phyloP scores from a whole-genome alignment of 495 filamentous ascomycete species.

The Hypoxylon fragiforme region DNA sequence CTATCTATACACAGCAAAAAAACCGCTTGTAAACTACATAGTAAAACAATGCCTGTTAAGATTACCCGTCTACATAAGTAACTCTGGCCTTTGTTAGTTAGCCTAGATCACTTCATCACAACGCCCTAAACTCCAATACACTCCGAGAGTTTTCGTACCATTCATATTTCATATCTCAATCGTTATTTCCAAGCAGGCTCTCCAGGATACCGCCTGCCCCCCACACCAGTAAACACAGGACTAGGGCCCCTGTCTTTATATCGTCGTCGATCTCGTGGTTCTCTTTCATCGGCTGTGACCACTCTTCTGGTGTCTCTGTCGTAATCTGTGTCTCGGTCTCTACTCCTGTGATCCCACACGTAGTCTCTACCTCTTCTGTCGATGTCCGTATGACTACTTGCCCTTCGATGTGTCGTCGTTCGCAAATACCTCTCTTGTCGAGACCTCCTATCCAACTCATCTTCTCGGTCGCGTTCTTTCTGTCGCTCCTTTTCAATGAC shows the following conservation, averaged over 20 bases:
- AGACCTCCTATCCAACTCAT: conserved; percentile 31
- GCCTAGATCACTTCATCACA: neutral
- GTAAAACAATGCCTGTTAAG: too few species aligned
- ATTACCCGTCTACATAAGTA: too few species aligned
- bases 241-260: conserved; percentile 34
- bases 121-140: neutral
- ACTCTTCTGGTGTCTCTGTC: conserved; percentile 38
- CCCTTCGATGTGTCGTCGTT: conserved; percentile 39
- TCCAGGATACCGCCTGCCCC: conserved; percentile 42
- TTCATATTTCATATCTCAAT: neutral
- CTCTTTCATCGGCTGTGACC: conserved; percentile 33
- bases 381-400: conserved; percentile 49
- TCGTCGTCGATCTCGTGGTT: conserved; percentile 31
- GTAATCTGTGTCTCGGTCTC: conserved; percentile 33
- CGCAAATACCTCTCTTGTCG: conserved; percentile 39
- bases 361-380: conserved; percentile 39
- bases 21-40: neutral
- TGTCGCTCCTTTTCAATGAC: conserved; percentile 33
- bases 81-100: too few species aligned
- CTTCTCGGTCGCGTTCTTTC: conserved; percentile 35
- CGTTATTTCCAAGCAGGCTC: conserved; percentile 21
- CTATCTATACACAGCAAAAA: neutral
- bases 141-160: conserved; percentile 1
- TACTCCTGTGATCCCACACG: conserved; percentile 37
- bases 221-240: conserved; percentile 42